These are phyloP conservation scores for Lipomyces lipofer DNA, from an alignment of 805 yeast species.

Conservation along the genomic window DNA sequence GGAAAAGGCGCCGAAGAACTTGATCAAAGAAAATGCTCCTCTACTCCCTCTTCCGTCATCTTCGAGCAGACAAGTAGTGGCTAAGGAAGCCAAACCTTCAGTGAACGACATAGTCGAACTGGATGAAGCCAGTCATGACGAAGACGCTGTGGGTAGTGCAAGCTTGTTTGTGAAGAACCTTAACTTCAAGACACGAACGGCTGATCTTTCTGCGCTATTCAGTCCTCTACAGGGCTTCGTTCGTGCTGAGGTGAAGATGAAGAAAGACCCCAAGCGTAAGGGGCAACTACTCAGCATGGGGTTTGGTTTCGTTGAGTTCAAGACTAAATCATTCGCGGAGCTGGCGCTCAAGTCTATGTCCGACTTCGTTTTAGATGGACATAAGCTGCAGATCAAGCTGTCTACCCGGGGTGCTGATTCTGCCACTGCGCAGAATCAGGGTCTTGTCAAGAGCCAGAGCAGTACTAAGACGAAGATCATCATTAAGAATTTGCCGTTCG, in stretches of 20 bases:
- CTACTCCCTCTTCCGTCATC: constrained; percentile 26
- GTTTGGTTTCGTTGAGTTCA: constrained; percentile 92
- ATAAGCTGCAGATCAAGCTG: constrained; percentile 81
- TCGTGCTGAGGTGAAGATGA: constrained; percentile 78
- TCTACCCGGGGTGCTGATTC: constrained; percentile 64
- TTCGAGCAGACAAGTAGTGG: constrained; percentile 39
- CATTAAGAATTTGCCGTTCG: constrained; percentile 96
- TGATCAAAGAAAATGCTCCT: constrained; percentile 54
- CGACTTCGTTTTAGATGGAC: constrained; percentile 82
- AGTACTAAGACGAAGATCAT: constrained; percentile 62
- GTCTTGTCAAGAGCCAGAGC: constrained; percentile 21
- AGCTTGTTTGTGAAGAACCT: constrained; percentile 91
- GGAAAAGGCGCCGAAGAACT: constrained; percentile 88
- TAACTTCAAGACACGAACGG: constrained; percentile 74
- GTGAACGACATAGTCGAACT: constrained; percentile 14
- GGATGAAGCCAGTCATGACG: constrained; percentile 40
- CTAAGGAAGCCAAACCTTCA: constrained; percentile 29
- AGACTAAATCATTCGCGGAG: constrained; percentile 72
- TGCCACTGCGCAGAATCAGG: constrained; percentile 34
- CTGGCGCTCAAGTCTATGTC: constrained; percentile 72
- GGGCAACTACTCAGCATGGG: constrained; percentile 88
- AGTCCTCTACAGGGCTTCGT: constrained; percentile 74
- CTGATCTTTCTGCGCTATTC: constrained; percentile 61
- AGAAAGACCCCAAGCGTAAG: constrained; percentile 77
- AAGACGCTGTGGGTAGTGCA: constrained; percentile 59